Conservation (phyloP, 306 rosid species). For the Vigna mungo region DNA sequence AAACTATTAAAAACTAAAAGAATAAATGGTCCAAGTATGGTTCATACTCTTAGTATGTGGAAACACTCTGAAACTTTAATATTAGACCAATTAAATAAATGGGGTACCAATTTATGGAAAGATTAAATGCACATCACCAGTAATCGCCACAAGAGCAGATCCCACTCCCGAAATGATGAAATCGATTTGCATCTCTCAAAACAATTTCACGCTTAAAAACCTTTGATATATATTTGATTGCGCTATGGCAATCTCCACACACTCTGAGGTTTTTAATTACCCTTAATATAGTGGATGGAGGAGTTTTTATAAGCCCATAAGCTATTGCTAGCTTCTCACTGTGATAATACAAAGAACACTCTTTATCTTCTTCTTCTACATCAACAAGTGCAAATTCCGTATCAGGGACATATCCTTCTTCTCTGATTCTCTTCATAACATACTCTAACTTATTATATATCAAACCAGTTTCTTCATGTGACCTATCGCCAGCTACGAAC, state of each 20-base stretch:
- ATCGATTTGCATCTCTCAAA: slow-evolving; percentile 79
- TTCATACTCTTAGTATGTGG: too few species aligned
- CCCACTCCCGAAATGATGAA: slow-evolving; percentile 70
- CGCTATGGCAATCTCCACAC: slow-evolving; percentile 83
- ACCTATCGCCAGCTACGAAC: slow-evolving; percentile 78
- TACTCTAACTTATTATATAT: slow-evolving; percentile 65
- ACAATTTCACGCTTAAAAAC: slow-evolving; percentile 67
- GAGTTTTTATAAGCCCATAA: slow-evolving; percentile 64
- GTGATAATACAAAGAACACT: slow-evolving; percentile 64
- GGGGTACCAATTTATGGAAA: background rate
- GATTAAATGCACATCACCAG: slow-evolving; percentile 55
- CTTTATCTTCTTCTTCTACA: slow-evolving; percentile 75
- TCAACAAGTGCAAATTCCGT: slow-evolving; percentile 71
- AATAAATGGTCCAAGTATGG: too few species aligned
- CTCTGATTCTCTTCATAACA: slow-evolving; percentile 62
- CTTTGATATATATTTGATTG: slow-evolving; percentile 70
- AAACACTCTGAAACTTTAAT: too few species aligned
- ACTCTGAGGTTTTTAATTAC: slow-evolving; percentile 80
- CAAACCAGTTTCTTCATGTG: slow-evolving; percentile 65
- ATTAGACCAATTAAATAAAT: background rate
- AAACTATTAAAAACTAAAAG: too few species aligned
- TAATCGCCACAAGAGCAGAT: slow-evolving; percentile 64
- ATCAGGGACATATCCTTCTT: slow-evolving; percentile 77
- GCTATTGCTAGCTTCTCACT: slow-evolving; percentile 76
- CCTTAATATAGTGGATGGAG: slow-evolving; percentile 58